These are phyloP conservation scores for Rhododendron mucronatum DNA, from an alignment of 148 eudicot species.

Conservation along the genomic window DNA sequence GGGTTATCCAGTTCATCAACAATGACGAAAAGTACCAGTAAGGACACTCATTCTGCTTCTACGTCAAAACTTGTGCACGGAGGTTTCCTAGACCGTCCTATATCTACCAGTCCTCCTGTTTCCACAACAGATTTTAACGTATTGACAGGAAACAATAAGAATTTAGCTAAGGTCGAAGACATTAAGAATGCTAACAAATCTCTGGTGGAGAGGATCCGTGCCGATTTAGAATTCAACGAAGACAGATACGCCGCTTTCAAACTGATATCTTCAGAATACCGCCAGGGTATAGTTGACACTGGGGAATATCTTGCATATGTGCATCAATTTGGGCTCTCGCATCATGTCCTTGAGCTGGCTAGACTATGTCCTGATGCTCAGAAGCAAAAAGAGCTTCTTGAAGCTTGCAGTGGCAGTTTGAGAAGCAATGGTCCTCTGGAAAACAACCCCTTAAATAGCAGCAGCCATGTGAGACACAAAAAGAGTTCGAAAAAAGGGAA, in stretches of 20 bases:
- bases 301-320: constrained; percentile 56
- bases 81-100: constrained; percentile 28
- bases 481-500: constrained; percentile 47
- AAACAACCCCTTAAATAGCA: constrained; percentile 29
- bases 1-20: constrained; percentile 30
- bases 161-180: constrained; percentile 30
- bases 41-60: constrained; percentile 46
- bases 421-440: constrained; percentile 29
- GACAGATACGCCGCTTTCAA: constrained; percentile 61
- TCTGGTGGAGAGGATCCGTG: constrained; percentile 65
- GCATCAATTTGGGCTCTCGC: constrained; percentile 67
- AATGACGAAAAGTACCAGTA: constrained; percentile 27
- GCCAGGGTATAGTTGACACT: constrained; percentile 56
- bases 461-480: constrained; percentile 23
- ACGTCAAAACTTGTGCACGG: constrained; percentile 47
- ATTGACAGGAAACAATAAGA: constrained; percentile 19
- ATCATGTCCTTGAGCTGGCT: constrained; percentile 77
- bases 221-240: constrained; percentile 53
- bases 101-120: constrained; percentile 63
- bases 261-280: constrained; percentile 63
- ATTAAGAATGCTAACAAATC: constrained; percentile 73
- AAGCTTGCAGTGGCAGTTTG: constrained; percentile 38
- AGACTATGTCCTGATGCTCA: constrained; percentile 60
- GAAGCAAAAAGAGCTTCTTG: constrained; percentile 73
- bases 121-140: constrained; percentile 38